These are phyloP conservation scores for Lumnitzera littorea DNA, from an alignment of 345 rosid genomes.

Conservation along the genomic window DNA sequence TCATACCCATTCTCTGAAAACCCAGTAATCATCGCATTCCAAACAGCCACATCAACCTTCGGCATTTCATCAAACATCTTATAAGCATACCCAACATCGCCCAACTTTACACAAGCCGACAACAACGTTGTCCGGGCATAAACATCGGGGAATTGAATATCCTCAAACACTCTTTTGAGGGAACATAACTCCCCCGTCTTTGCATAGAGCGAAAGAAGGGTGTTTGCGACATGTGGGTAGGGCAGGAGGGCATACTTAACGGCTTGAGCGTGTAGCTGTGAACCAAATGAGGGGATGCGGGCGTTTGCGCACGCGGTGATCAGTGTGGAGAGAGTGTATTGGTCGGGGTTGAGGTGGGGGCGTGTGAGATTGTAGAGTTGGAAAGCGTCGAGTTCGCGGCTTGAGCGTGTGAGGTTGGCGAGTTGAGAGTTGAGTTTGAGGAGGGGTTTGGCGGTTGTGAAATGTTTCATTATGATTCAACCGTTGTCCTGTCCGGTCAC, in stretches of 20 bases:
- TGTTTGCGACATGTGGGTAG: constrained; percentile 46
- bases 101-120: constrained; percentile 38
- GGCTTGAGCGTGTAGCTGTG: constrained; percentile 51
- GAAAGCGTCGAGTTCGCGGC: constrained; percentile 40
- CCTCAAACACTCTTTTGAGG: constrained; percentile 35
- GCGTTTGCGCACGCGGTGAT: constrained; percentile 51
- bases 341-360: constrained; percentile 43
- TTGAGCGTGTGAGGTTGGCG: constrained; percentile 31
- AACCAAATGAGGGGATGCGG: constrained; percentile 31
- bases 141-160: constrained; percentile 51
- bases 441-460: constrained; percentile 14
- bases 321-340: constrained; percentile 52
- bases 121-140: constrained; percentile 65
- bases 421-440: constrained; percentile 47
- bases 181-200: constrained; percentile 29
- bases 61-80: constrained; percentile 53
- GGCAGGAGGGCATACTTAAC: constrained; percentile 36
- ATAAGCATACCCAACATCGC: constrained; percentile 38
- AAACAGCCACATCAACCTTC: constrained; percentile 30
- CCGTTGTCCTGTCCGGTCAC: too few relatives aligned
- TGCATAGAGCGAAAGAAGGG: constrained; percentile 56
- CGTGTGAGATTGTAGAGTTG: constrained; percentile 40
- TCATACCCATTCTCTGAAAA: constrained; percentile 41
- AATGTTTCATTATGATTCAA: too few relatives aligned
- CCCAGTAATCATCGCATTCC: constrained; percentile 82